These are phyloP conservation scores for Metrosideros polymorpha DNA, from an alignment of 441 rosid genomes.

Conservation along the genomic window DNA sequence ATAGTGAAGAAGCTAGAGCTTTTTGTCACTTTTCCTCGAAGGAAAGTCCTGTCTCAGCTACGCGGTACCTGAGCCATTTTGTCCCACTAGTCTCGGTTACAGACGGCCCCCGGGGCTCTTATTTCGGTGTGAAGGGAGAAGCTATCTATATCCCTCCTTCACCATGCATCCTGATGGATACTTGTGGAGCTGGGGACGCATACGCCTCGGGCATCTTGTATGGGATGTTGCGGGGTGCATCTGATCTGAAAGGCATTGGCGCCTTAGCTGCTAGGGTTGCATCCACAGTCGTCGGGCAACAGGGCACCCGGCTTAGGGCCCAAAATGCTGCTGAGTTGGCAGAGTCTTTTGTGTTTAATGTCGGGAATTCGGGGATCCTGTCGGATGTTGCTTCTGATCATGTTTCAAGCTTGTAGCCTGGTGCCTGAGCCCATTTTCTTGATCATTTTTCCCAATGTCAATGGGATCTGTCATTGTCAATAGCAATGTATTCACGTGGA, in stretches of 20 bases:
- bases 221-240: slow-evolving; percentile 59
- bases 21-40: slow-evolving; percentile 60
- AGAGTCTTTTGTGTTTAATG: slow-evolving; percentile 42
- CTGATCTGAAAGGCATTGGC: slow-evolving; percentile 80
- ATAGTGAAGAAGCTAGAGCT: slow-evolving; percentile 86
- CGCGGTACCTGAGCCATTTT: slow-evolving; percentile 90
- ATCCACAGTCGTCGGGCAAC: slow-evolving; percentile 84
- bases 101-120: slow-evolving; percentile 85
- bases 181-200: slow-evolving; percentile 95
- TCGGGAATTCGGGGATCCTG: slow-evolving; percentile 19
- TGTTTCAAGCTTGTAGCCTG: slow-evolving; percentile 45
- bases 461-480: not conserved
- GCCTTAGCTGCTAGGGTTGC: slow-evolving; percentile 81
- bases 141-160: slow-evolving; percentile 80
- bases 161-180: slow-evolving; percentile 73
- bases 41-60: slow-evolving; percentile 69
- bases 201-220: slow-evolving; percentile 88
- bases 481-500: not conserved
- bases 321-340: slow-evolving; percentile 64
- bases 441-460: not conserved
- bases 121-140: slow-evolving; percentile 92
- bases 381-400: slow-evolving; percentile 60
- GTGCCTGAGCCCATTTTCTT: not conserved
- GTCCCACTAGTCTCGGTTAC: slow-evolving; percentile 86
- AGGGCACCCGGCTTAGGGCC: slow-evolving; percentile 82